A percentile compares a stretch with the other conserved stretches of the same genome.
These are phyloP conservation scores for Euphorbia schlechtendalii DNA, from an alignment of 441 rosid species.

Conservation along the genomic window DNA sequence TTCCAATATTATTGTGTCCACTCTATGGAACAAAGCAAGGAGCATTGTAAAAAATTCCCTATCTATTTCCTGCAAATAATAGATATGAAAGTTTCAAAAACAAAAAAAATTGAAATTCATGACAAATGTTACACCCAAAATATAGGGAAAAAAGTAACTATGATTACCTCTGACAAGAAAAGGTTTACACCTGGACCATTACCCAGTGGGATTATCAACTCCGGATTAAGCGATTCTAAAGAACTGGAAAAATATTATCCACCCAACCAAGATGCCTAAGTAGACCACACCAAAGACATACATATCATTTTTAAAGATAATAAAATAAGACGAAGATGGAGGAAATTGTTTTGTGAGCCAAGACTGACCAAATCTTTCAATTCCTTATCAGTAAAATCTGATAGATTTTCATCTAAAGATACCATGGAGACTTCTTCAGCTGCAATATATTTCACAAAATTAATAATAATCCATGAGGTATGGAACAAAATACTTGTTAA, in stretches of 20 bases:
- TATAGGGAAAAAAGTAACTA: constrained; percentile 13
- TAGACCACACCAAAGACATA: constrained; percentile 4
- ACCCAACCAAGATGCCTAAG: constrained; percentile 81
- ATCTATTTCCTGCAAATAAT: constrained; percentile 59
- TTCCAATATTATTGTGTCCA: too few species aligned
- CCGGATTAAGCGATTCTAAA: constrained; percentile 42
- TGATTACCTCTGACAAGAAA: too few species aligned
- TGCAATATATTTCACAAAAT: too few species aligned
- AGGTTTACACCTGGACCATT: constrained; percentile 41
- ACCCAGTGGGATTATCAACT: constrained; percentile 48
- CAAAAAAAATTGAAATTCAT: not conserved
- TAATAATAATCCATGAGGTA: constrained; percentile 13
- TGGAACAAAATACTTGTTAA: not conserved
- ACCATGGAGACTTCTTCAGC: too few species aligned
- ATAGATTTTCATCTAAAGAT: too few species aligned
- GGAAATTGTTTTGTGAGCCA: constrained; percentile 6
- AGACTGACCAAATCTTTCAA: too few species aligned
- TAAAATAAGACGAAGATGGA: not conserved
- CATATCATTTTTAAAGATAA: not conserved
- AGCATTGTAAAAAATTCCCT: constrained; percentile 48
- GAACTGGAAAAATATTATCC: constrained; percentile 59
- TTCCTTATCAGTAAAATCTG: too few species aligned
- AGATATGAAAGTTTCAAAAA: constrained; percentile 9
- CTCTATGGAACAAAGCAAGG: constrained; percentile 46
- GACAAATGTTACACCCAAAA: constrained; percentile 15